phyloP scores from a whole-genome alignment of 2,329 filamentous ascomycete species.

The Herpotrichia juniperi region DNA sequence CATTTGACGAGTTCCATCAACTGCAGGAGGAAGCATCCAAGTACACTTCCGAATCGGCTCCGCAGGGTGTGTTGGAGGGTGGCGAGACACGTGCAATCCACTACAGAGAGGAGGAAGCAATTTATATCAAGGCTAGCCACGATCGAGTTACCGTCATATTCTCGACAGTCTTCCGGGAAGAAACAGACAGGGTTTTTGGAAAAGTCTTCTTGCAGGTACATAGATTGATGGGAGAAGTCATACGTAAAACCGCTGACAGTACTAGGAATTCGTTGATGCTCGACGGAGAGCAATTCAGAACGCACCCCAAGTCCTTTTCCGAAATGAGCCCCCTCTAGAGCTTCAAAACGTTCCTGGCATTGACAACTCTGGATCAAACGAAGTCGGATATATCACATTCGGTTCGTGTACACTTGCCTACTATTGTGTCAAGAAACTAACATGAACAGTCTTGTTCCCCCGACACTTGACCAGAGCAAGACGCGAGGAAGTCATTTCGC shows the following conservation, averaged over 20 bases:
- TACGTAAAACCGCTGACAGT: neutral
- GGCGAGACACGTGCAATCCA: slow-evolving; percentile 95
- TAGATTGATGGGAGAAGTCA: neutral
- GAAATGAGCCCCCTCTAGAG: slow-evolving; percentile 92
- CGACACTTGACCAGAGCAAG: slow-evolving; percentile 89
- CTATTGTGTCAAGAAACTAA: slow-evolving; percentile 20
- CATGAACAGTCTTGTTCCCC: slow-evolving; percentile 80
- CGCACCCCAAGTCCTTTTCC: slow-evolving; percentile 94
- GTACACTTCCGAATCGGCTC: slow-evolving; percentile 92
- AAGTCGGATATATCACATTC: slow-evolving; percentile 98
- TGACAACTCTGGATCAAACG: slow-evolving; percentile 71
- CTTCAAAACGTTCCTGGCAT: slow-evolving; percentile 87
- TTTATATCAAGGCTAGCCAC: slow-evolving; percentile 97
- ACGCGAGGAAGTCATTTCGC: slow-evolving; percentile 94
- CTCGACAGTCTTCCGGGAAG: slow-evolving; percentile 96
- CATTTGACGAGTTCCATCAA: slow-evolving; percentile 89
- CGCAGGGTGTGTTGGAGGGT: slow-evolving; percentile 86
- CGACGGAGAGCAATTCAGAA: slow-evolving; percentile 95
- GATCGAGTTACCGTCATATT: slow-evolving; percentile 99
- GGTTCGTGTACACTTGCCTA: slow-evolving; percentile 61
- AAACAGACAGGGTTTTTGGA: slow-evolving; percentile 95
- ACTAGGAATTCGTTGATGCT: slow-evolving; percentile 90
- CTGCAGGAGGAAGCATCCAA: slow-evolving; percentile 87
- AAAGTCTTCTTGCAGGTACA: slow-evolving; percentile 88
- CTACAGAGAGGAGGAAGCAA: slow-evolving; percentile 98